A percentile compares a stretch with the other conserved stretches of the same genome.
Evolutionary conservation across 306 rosid genomes (phyloP).

Genomic region (Prinsepia uniflora): DNA sequence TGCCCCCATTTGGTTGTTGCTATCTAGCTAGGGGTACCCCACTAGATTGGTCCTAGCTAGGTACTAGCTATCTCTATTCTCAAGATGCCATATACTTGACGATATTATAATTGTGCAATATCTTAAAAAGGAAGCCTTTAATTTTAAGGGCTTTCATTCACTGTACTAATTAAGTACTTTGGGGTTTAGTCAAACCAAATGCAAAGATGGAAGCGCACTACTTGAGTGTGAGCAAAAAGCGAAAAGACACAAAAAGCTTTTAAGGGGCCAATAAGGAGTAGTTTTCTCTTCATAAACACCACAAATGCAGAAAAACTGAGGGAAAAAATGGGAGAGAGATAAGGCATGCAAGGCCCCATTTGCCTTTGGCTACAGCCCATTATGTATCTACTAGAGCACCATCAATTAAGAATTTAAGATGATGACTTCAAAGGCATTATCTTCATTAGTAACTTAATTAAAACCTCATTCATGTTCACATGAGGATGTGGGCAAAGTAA

Average conservation of each 20-base stretch:
- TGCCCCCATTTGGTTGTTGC: background rate
- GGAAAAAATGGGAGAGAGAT: constrained; percentile 30
- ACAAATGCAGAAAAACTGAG: constrained; percentile 37
- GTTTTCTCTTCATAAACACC: constrained; percentile 40
- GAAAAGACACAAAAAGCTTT: background rate
- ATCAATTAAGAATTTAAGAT: background rate
- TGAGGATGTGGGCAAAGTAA: too few species aligned
- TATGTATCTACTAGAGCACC: background rate
- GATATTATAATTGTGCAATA: background rate
- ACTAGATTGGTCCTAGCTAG: background rate
- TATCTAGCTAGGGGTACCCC: background rate
- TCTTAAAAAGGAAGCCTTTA: background rate
- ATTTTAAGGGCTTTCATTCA: background rate
- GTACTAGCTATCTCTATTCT: background rate
- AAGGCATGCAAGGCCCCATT: constrained; percentile 48
- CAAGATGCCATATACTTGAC: too few species aligned
- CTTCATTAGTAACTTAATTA: background rate
- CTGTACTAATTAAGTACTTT: background rate
- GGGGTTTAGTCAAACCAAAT: background rate
- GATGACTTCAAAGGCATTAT: background rate
- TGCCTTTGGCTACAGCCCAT: constrained; percentile 22
- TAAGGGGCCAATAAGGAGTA: constrained; percentile 17
- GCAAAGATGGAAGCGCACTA: constrained; percentile 28
- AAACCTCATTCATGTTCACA: too few species aligned
- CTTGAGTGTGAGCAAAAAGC: constrained; percentile 24